Evolutionary conservation across 371 early-diverging fungal species (phyloP), one percentile per base, ranked within the genome.

Genomic region (Smittium culicis): DNA sequence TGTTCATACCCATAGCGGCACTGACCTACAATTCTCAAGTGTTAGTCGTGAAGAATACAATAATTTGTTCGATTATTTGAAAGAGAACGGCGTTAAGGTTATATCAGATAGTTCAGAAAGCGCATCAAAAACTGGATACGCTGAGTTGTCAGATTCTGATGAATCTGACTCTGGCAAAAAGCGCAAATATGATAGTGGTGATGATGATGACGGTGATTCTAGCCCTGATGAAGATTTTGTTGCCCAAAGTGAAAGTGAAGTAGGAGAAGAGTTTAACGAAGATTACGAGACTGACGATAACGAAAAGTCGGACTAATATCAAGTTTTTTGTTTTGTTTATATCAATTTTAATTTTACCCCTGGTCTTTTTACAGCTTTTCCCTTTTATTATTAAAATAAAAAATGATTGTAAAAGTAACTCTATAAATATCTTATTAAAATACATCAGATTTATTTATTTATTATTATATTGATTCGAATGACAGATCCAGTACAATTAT

Each of bases 261-360:
- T 91, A 0, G 86, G 85, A 11, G 92, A 94, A 73, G 96, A 94
- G 71, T 94, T 82, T 71, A 90, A 93, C 74, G 89, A 89, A 68
- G 83, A 92, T 69, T 83, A 82, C 58, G 73, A 72, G 69, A 70
- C 70, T 1, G 58, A 73, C 1, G 72, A 45, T 3, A 75, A 61
- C n/a, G 72, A 65, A 20, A 66, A 64, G 34, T 2, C 58, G 69
- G 30, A 33, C 68, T 54, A 24, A 65, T 61, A 0, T 30, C 2
- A 55, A 30, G 1, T 55, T 69, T 62, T 58, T 66, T 66, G 63
- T 62, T 60, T 55, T n/a, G n/a, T n/a, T n/a, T n/a, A n/a, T n/a
- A n/a, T n/a, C n/a, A n/a, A n/a, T n/a, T n/a, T n/a, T n/a, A n/a
- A n/a, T n/a, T n/a, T n/a, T n/a, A n/a, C n/a, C n/a, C n/a, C n/a